Conservation (phyloP, 257 asterid genomes). For the Nicotiana paniculata region DNA sequence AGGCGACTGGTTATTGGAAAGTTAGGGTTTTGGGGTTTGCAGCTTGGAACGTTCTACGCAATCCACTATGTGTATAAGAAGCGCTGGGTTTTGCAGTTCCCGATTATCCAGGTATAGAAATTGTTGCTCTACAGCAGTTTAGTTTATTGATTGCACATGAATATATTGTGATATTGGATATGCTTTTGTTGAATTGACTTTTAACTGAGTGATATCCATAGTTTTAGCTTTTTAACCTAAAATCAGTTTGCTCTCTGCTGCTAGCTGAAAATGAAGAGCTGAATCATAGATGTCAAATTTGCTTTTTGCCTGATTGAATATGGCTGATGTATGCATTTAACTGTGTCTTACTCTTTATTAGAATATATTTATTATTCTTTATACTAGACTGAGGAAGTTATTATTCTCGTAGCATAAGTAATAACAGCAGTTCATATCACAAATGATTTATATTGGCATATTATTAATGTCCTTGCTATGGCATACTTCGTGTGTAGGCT, state of each 20-base stretch:
- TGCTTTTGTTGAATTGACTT: background rate
- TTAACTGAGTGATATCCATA: background rate
- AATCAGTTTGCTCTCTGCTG: background rate
- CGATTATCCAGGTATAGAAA: constrained; percentile 69
- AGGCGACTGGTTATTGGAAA: constrained; percentile 25
- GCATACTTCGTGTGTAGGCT: background rate
- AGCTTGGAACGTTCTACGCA: constrained; percentile 61
- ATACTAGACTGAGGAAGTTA: background rate
- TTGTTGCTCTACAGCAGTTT: background rate
- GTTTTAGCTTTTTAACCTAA: background rate
- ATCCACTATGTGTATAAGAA: constrained; percentile 47
- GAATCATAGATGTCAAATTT: background rate
- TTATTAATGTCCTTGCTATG: background rate
- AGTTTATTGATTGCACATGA: background rate
- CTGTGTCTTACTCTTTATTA: background rate
- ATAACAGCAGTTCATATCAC: background rate
- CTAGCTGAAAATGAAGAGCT: background rate
- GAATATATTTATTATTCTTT: background rate
- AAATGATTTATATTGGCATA: background rate
- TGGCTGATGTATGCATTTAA: background rate
- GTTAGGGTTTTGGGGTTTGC: constrained; percentile 66
- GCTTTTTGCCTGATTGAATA: background rate
- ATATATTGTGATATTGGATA: background rate
- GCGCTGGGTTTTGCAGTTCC: constrained; percentile 84
- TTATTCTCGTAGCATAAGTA: background rate